phyloP scores from a whole-genome alignment of 208 protist species.

The Wallacemonas rigidus region DNA sequence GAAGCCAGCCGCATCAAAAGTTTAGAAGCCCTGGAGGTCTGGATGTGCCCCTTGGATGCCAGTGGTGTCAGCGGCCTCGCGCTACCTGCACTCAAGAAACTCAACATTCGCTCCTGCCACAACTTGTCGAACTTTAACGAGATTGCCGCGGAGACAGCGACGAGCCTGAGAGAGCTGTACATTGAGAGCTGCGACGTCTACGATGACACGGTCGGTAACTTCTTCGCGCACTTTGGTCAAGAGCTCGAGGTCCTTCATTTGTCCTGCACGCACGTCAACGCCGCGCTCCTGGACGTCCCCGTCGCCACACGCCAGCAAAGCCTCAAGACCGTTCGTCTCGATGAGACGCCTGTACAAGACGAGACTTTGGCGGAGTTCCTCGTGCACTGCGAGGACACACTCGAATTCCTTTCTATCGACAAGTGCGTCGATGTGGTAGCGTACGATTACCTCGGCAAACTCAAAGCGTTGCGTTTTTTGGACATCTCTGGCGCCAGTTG shows the following conservation, averaged over 20 bases:
- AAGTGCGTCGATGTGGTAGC: constrained; percentile 50
- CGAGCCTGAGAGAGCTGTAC: constrained; percentile 59
- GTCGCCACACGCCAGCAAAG: constrained; percentile 26
- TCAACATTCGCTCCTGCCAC: constrained; percentile 67
- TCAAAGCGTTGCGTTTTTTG: constrained; percentile 65
- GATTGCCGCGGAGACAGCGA: constrained; percentile 57
- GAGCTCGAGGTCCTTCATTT: constrained; percentile 62
- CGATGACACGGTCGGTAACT: constrained; percentile 67
- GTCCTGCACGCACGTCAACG: constrained; percentile 58
- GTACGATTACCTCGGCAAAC: constrained; percentile 49
- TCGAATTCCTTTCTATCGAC: constrained; percentile 76
- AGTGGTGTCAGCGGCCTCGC: constrained; percentile 61
- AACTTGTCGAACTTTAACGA: constrained; percentile 73
- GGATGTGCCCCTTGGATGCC: constrained; percentile 69
- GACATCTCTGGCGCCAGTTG: constrained; percentile 66
- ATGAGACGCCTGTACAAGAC: constrained; percentile 55
- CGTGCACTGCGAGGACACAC: constrained; percentile 34
- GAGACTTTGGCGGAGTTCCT: constrained; percentile 64
- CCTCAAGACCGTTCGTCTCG: constrained; percentile 50
- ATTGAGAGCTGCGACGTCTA: constrained; percentile 77
- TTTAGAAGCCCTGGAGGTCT: constrained; percentile 61
- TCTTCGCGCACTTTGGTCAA: constrained; percentile 53
- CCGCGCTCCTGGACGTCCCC: constrained; percentile 45
- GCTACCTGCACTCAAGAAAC: constrained; percentile 54
- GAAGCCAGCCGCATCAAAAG: constrained; percentile 49